Evolutionary conservation across 2,329 filamentous ascomycete genomes (phyloP).

Genomic region (Mollisiaceae sp.): DNA sequence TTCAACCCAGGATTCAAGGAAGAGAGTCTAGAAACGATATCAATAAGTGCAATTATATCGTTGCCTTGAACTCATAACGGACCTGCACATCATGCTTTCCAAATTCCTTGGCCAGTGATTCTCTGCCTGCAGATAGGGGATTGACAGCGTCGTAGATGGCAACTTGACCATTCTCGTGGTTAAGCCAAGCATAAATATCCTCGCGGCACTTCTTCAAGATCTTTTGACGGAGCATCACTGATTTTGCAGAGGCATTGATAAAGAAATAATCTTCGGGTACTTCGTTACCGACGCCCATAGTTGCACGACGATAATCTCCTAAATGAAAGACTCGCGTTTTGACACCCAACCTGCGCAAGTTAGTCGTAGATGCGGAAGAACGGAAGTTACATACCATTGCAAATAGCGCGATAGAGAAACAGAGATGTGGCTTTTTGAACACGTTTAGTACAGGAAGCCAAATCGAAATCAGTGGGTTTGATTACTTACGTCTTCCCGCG

Average conservation of each 20-base stretch:
- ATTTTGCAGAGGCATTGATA: slow-evolving; percentile 88
- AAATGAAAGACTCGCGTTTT: slow-evolving; percentile 98
- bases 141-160: slow-evolving; percentile 99
- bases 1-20: slow-evolving; percentile 94
- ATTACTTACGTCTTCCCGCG: slow-evolving; percentile 85
- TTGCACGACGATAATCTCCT: slow-evolving; percentile 93
- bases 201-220: slow-evolving; percentile 97
- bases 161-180: slow-evolving; percentile 96
- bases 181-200: slow-evolving; percentile 95
- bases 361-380: slow-evolving; percentile 4
- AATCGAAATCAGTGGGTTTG: not conserved
- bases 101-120: slow-evolving; percentile 91
- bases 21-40: slow-evolving; percentile 70
- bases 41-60: slow-evolving; percentile 14
- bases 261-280: slow-evolving; percentile 98
- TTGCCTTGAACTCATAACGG: slow-evolving; percentile 32
- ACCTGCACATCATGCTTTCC: slow-evolving; percentile 96
- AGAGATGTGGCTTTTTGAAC: slow-evolving; percentile 75
- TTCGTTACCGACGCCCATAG: slow-evolving; percentile 79
- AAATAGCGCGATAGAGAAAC: slow-evolving; percentile 95
- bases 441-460: slow-evolving; percentile 18
- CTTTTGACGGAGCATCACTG: slow-evolving; percentile 93
- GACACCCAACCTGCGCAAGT: slow-evolving; percentile 75
- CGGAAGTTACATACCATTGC: slow-evolving; percentile 69
- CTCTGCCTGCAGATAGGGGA: slow-evolving; percentile 79